A percentile compares a stretch with the other conserved stretches of the same genome.
phyloP scores from a whole-genome alignment of 495 filamentous ascomycete genomes.

The Penicillium argentinense region DNA sequence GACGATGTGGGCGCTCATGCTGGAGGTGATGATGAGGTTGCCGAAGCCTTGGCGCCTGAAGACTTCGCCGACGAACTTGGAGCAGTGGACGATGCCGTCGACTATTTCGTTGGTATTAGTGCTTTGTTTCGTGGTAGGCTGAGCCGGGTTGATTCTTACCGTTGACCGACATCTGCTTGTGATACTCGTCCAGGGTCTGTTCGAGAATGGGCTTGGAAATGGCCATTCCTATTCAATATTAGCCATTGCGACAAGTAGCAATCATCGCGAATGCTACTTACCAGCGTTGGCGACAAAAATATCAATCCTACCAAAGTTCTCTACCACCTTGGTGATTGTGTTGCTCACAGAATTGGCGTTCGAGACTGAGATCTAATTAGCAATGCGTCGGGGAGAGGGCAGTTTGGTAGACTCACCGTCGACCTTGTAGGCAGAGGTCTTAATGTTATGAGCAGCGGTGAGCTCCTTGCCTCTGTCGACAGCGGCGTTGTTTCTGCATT shows the following conservation, averaged over 20 bases:
- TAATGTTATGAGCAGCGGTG: slow-evolving; percentile 31
- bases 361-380: slow-evolving; percentile 30
- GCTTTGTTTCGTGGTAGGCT: not conserved
- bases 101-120: slow-evolving; percentile 12
- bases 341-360: slow-evolving; percentile 28
- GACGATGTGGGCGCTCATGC: slow-evolving; percentile 77
- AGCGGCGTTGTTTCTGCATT: slow-evolving; percentile 30
- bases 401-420: slow-evolving; percentile 26
- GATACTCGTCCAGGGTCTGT: slow-evolving; percentile 47
- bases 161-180: slow-evolving; percentile 42
- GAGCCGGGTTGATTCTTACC: slow-evolving; percentile 17
- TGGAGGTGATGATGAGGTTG: slow-evolving; percentile 72
- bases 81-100: slow-evolving; percentile 35
- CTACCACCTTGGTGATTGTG: slow-evolving; percentile 33
- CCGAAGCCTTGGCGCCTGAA: slow-evolving; percentile 53
- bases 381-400: not conserved
- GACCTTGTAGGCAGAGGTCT: slow-evolving; percentile 38
- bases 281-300: slow-evolving; percentile 47
- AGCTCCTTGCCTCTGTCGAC: slow-evolving; percentile 33
- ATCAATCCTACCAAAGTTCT: slow-evolving; percentile 49
- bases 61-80: slow-evolving; percentile 55
- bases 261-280: not conserved
- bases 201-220: slow-evolving; percentile 51
- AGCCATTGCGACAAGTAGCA: too few relatives aligned
- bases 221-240: slow-evolving; percentile 45